Evolutionary conservation across 805 yeast species (phyloP), one percentile per base, ranked within the genome.

Genomic region (Cyberlindnera mrakii): DNA sequence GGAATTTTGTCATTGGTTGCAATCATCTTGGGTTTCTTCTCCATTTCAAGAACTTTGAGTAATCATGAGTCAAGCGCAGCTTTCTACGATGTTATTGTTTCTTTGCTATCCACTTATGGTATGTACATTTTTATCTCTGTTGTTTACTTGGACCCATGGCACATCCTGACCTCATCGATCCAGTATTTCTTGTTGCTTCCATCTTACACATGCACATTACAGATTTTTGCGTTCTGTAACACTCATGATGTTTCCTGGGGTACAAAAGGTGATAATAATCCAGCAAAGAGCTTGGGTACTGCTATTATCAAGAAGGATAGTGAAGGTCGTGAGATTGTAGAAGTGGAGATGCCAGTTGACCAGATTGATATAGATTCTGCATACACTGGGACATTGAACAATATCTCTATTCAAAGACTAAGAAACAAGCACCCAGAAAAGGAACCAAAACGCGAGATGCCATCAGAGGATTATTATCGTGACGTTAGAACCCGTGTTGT

Each of bases 211-310:
- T 87, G 96, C 66, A 82, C 96, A 2, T 70, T 91, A 44, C 97
- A 91, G 65, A 89, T 93, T 46, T 91, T 89, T 67, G 97, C 99
- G 1, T 89, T 91, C 65, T 91, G 99, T 69, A 91, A 91, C 63
- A 91, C 97, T 3, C 98, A 91, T 66, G 99, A 91, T 70, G 96
- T 93, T 40, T 85, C 96, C 0, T 91, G 99, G 99, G 99, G 99
- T 65, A 91, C 99, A 2, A 91, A 91, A 62, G 99, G 99, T 52
- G 96, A 87, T 48, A 86, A 85, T 56, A 76, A 77, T 51, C 82
- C 81, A 39, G 76, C 78, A 27, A 75, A 75, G 51, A 79, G 74
- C 46, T 67, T 82, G 38, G 95, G 95, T 48, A 78, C 82, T 39
- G 93, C 91, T 37, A 83, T 84, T 30, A 80, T 84, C 47, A 80